These are phyloP conservation scores for Trametes punicea DNA, from an alignment of 768 basidiomycete species.

Conservation along the genomic window DNA sequence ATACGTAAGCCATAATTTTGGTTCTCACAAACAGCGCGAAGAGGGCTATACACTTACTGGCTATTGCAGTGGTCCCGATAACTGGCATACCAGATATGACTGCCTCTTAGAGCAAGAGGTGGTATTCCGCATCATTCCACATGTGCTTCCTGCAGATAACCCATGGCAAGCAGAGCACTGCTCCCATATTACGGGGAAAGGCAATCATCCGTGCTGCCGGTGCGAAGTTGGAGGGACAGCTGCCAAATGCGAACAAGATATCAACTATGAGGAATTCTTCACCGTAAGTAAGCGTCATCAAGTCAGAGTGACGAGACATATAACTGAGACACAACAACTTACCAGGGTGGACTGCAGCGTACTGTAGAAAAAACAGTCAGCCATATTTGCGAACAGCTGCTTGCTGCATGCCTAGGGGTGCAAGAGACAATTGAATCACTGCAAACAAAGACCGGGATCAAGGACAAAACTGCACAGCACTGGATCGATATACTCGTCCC, in stretches of 20 bases:
- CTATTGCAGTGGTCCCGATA: neutral
- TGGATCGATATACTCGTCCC: conserved; percentile 9
- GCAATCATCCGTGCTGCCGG: conserved; percentile 17
- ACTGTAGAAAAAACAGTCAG: too few species aligned
- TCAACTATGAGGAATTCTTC: neutral
- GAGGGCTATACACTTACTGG: too few species aligned
- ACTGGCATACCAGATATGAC: conserved; percentile 3
- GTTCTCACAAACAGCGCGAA: too few species aligned
- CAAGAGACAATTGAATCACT: neutral
- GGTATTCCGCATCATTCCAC: neutral
- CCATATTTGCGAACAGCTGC: neutral
- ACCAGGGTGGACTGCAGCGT: too few species aligned
- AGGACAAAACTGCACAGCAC: neutral
- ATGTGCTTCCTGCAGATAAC: conserved; percentile 17
- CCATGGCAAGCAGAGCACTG: conserved; percentile 18
- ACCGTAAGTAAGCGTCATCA: neutral
- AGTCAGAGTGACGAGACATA: too few species aligned
- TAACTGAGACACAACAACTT: too few species aligned
- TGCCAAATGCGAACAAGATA: neutral
- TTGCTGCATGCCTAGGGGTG: neutral
- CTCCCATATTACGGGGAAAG: conserved; percentile 12
- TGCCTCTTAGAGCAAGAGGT: neutral
- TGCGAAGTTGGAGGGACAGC: conserved; percentile 5
- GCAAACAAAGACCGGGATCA: neutral
- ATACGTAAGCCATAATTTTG: neutral